These are phyloP conservation scores for Pythium myriotylum DNA, from an alignment of 352 stramenopile genomes.

Conservation along the genomic window DNA sequence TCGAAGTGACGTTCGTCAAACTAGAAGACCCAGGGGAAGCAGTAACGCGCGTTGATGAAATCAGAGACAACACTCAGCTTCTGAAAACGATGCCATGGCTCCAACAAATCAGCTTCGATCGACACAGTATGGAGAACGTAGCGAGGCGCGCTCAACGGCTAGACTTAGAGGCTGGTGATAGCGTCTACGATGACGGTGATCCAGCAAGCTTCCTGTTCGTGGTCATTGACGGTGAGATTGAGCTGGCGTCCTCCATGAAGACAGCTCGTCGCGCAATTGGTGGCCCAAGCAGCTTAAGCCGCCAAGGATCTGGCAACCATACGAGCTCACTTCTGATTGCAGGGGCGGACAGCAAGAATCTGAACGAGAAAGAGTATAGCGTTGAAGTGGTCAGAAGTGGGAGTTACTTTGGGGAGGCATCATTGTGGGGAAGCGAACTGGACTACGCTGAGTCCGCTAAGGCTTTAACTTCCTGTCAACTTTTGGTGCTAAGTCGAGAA, in stretches of 20 bases:
- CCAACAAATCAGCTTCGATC: conserved; percentile 54
- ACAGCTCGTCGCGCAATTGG: conserved; percentile 4
- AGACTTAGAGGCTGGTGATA: conserved; percentile 40
- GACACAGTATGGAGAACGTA: conserved; percentile 50
- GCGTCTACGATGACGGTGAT: conserved; percentile 65
- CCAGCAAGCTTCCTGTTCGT: conserved; percentile 67
- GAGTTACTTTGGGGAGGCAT: conserved; percentile 70
- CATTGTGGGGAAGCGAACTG: conserved; percentile 32
- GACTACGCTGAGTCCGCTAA: conserved; percentile 60
- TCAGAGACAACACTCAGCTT: conserved; percentile 44
- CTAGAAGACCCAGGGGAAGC: conserved; percentile 14
- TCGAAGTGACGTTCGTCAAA: conserved; percentile 72
- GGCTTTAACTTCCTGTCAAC: conserved; percentile 32
- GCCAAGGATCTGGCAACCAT: conserved; percentile 4
- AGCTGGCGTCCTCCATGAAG: conserved; percentile 24
- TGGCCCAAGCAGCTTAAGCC: not conserved
- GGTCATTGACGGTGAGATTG: conserved; percentile 54
- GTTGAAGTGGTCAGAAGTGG: conserved; percentile 42
- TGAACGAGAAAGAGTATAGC: conserved; percentile 12
- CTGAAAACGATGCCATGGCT: conserved; percentile 62
- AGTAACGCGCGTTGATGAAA: conserved; percentile 34
- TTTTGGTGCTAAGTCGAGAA: conserved; percentile 56
- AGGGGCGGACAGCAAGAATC: not conserved
- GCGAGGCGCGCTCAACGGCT: conserved; percentile 50
- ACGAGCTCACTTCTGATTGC: not conserved